phyloP scores from a whole-genome alignment of 2,329 filamentous ascomycete genomes.

The Calonectria honghensis region DNA sequence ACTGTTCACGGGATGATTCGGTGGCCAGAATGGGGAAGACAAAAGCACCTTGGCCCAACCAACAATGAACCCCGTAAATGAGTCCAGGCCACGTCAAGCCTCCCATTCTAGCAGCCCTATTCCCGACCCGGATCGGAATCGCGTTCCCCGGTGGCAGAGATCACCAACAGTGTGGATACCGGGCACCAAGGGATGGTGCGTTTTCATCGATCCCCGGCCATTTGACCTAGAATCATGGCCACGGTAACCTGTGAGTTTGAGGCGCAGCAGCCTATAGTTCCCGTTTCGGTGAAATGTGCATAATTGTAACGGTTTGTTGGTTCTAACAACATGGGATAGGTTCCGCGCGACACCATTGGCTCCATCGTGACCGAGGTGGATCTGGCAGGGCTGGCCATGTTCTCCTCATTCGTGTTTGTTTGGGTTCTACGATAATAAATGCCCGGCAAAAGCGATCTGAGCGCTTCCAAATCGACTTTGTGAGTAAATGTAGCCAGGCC shows the following conservation, averaged over 20 bases:
- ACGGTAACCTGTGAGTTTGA: neutral
- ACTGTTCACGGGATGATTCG: neutral
- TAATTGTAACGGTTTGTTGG: slow-evolving; percentile 7
- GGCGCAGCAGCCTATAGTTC: neutral
- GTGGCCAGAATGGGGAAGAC: neutral
- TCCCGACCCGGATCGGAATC: neutral
- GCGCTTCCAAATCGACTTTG: neutral
- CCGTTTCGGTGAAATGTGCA: neutral
- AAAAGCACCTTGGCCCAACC: neutral
- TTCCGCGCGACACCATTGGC: neutral
- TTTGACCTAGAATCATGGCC: neutral
- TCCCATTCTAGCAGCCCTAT: neutral
- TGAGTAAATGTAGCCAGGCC: neutral
- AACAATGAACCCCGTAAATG: neutral
- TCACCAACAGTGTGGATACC: neutral
- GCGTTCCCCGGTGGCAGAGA: neutral
- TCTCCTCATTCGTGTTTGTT: neutral
- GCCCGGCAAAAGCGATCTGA: neutral
- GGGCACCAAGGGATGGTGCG: neutral
- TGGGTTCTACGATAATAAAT: neutral
- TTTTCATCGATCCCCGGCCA: neutral
- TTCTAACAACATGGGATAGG: neutral
- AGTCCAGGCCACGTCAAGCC: neutral
- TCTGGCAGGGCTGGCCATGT: neutral
- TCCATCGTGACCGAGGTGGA: neutral